Evolutionary conservation across 768 basidiomycete species (phyloP).

Genomic region (Boletus reticulatus): DNA sequence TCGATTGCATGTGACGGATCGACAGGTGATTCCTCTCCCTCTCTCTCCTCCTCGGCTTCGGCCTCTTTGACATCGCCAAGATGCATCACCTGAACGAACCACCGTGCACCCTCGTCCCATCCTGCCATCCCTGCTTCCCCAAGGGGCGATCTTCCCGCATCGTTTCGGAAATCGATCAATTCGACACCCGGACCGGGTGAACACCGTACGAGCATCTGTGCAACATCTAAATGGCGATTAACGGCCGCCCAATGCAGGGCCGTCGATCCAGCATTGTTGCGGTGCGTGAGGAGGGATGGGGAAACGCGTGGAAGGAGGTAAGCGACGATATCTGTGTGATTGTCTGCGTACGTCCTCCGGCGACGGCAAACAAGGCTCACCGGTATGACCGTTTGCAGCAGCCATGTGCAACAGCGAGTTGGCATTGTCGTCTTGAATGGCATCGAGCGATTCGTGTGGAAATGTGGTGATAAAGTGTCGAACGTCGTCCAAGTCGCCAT

Average conservation of each 20-base stretch:
- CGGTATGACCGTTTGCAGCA: conserved; percentile 84
- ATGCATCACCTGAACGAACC: conserved; percentile 80
- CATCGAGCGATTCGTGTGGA: conserved; percentile 46
- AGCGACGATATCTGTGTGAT: conserved; percentile 64
- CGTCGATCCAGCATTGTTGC: conserved; percentile 75
- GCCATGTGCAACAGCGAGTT: conserved; percentile 87
- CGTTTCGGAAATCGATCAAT: conserved; percentile 76
- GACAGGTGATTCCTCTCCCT: conserved; percentile 29
- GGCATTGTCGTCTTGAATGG: conserved; percentile 67
- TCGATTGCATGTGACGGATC: conserved; percentile 47
- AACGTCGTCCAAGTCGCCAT: conserved; percentile 83
- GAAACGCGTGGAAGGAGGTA: conserved; percentile 64
- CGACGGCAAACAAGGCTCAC: conserved; percentile 38
- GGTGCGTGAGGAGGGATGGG: conserved; percentile 52
- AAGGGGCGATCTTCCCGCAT: conserved; percentile 70
- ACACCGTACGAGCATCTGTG: conserved; percentile 57
- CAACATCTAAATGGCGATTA: conserved; percentile 69
- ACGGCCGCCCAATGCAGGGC: conserved; percentile 90
- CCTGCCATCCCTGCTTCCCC: conserved; percentile 77
- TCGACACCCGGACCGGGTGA: conserved; percentile 57
- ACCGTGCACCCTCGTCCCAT: conserved; percentile 83
- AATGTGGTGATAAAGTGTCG: conserved; percentile 60
- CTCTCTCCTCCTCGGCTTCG: conserved; percentile 22
- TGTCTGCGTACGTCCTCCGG: conserved; percentile 32
- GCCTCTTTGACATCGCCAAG: conserved; percentile 46